Evolutionary conservation across 164 flowering plant species (phyloP).

Genomic region (Cinnamomum chago): DNA sequence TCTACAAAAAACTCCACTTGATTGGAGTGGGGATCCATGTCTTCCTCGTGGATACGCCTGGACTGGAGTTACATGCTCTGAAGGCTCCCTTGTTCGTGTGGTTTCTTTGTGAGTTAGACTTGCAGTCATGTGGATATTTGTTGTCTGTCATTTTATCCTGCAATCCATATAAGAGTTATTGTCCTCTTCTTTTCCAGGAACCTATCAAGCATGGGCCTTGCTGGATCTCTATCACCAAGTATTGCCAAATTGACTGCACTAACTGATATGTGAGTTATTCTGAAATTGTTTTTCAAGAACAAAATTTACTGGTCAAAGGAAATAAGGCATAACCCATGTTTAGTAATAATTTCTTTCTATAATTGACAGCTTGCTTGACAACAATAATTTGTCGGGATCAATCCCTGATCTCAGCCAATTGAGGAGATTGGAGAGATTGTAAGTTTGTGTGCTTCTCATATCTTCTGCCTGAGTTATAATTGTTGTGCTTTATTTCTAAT

Average conservation of each 20-base stretch:
- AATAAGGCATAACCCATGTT: not conserved
- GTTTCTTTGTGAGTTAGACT: slow-evolving; percentile 57
- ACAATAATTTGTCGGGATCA: slow-evolving; percentile 66
- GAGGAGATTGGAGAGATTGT: slow-evolving; percentile 59
- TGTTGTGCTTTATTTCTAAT: not conserved
- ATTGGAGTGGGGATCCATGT: slow-evolving; percentile 96
- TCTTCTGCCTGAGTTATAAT: not conserved
- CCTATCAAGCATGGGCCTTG: slow-evolving; percentile 68
- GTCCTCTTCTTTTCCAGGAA: slow-evolving; percentile 43
- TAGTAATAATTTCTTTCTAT: slow-evolving; percentile 14
- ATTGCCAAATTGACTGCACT: slow-evolving; percentile 79
- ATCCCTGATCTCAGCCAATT: slow-evolving; percentile 72
- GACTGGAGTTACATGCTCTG: slow-evolving; percentile 84
- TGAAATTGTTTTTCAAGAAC: not conserved
- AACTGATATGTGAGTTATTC: slow-evolving; percentile 41
- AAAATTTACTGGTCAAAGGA: not conserved
- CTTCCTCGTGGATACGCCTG: slow-evolving; percentile 61
- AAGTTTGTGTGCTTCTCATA: slow-evolving; percentile 25
- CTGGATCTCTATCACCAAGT: slow-evolving; percentile 63
- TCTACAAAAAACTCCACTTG: slow-evolving; percentile 53
- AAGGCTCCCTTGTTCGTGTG: slow-evolving; percentile 57
- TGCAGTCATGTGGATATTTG: not conserved
- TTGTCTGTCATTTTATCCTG: not conserved
- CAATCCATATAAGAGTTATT: not conserved
- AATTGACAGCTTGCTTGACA: slow-evolving; percentile 61